Evolutionary conservation across 2,329 filamentous ascomycete species (phyloP).

Genomic region (Monilinia aucupariae): DNA sequence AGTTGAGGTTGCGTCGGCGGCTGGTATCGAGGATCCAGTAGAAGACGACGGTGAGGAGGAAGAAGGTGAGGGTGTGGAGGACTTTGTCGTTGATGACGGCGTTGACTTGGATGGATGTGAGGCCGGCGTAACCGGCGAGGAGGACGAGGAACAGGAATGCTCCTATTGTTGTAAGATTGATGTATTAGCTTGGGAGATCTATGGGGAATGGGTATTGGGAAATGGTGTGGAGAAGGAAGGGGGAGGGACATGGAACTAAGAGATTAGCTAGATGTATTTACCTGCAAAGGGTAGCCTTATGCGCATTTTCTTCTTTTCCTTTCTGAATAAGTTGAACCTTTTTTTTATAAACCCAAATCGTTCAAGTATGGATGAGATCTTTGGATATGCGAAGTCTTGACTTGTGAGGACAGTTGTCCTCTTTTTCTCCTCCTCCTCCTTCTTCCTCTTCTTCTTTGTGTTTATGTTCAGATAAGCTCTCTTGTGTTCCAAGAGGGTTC

Average conservation of each 20-base stretch:
- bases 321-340: neutral
- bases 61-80: constrained; percentile 83
- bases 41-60: constrained; percentile 78
- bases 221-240: constrained; percentile 9
- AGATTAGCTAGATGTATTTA: constrained; percentile 41
- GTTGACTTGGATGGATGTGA: constrained; percentile 57
- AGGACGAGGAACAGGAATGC: constrained; percentile 66
- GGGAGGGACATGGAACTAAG: constrained; percentile 11
- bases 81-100: constrained; percentile 77
- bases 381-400: neutral
- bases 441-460: neutral
- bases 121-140: constrained; percentile 71
- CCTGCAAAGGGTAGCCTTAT: constrained; percentile 86
- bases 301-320: constrained; percentile 54
- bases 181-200: constrained; percentile 19
- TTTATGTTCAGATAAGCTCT: constrained; percentile 5
- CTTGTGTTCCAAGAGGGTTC: constrained; percentile 11
- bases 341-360: neutral
- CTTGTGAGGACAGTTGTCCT: neutral
- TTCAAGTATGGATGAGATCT: neutral
- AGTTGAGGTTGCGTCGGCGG: constrained; percentile 75
- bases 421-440: too few species aligned
- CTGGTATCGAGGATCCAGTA: constrained; percentile 97
- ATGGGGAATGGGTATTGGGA: neutral
- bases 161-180: constrained; percentile 42